Evolutionary conservation across 2,329 filamentous ascomycete genomes (phyloP).

Genomic region (Zymoseptoria brevis): DNA sequence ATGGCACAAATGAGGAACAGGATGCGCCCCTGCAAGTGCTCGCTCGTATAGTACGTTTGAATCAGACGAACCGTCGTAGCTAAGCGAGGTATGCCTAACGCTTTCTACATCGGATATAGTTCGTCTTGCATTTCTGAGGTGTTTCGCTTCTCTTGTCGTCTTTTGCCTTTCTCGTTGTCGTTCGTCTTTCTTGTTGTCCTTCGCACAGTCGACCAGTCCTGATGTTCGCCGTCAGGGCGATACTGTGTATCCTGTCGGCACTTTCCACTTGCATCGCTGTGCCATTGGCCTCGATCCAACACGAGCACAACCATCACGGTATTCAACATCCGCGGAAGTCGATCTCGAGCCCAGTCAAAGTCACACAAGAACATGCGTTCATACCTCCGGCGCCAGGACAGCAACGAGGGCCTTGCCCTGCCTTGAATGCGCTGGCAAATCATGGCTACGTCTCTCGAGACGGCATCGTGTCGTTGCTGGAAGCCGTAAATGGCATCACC

Average conservation of each 20-base stretch:
- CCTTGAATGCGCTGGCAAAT: constrained; percentile 5
- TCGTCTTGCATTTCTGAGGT: background rate
- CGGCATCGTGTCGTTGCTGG: constrained; percentile 15
- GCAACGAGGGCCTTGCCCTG: constrained; percentile 3
- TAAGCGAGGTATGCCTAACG: background rate
- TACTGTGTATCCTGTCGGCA: background rate
- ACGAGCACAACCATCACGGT: background rate
- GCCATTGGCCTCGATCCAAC: background rate
- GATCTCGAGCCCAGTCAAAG: constrained; percentile 2
- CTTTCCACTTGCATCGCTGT: background rate
- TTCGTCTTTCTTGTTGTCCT: background rate
- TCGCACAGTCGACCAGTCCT: background rate
- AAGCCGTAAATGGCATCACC: constrained; percentile 10
- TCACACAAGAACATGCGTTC: constrained; percentile 4
- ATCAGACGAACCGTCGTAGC: background rate
- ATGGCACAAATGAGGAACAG: background rate
- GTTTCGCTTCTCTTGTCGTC: background rate
- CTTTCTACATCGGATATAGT: background rate
- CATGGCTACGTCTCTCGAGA: constrained; percentile 15
- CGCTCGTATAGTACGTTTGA: background rate
- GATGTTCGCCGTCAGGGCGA: background rate
- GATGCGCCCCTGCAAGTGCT: background rate
- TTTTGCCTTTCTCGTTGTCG: background rate
- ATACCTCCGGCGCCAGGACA: constrained; percentile 1
- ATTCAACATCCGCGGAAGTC: background rate